Percentiles rank a stretch among this genome's conserved stretches.
Conservation (phyloP, 495 filamentous ascomycete genomes). For the Xylaria acuta region DNA sequence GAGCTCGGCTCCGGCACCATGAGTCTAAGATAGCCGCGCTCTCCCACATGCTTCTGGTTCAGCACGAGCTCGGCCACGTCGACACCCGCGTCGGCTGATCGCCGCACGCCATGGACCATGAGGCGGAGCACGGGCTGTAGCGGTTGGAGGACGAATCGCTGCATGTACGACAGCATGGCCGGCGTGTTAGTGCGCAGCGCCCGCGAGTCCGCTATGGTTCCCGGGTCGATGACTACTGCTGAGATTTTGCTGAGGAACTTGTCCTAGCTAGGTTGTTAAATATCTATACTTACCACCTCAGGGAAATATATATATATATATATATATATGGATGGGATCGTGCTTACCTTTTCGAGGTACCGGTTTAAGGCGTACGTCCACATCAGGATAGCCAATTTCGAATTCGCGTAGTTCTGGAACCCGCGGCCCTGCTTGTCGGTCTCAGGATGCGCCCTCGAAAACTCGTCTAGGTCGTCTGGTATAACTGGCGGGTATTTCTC, state of each 20-base stretch:
- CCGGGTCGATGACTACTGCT: conserved; percentile 53
- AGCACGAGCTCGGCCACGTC: conserved; percentile 44
- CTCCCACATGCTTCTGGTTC: conserved; percentile 38
- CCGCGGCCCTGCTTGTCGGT: conserved; percentile 47
- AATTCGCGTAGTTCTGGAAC: conserved; percentile 52
- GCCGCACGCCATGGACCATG: conserved; percentile 44
- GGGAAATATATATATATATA: no score
- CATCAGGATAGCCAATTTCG: conserved; percentile 51
- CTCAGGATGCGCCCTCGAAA: conserved; percentile 31
- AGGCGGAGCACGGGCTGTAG: conserved; percentile 46
- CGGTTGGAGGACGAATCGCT: conserved; percentile 41
- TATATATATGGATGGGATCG: no score
- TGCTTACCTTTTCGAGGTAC: conserved; percentile 47
- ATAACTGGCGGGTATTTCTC: conserved; percentile 44
- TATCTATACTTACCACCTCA: background rate
- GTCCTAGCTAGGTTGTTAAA: conserved; percentile 33
- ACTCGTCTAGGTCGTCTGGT: conserved; percentile 35
- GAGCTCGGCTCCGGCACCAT: conserved; percentile 46
- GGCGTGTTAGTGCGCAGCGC: conserved; percentile 52
- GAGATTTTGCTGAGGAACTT: conserved; percentile 49
- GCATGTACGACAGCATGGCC: conserved; percentile 31
- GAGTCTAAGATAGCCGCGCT: conserved; percentile 50
- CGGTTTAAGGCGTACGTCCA: conserved; percentile 55
- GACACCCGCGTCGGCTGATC: conserved; percentile 41
- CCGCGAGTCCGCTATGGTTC: conserved; percentile 54